Base-by-base conservation (phyloP, 1,284 basidiomycete genomes). In the Pterulicium gracile region DNA sequence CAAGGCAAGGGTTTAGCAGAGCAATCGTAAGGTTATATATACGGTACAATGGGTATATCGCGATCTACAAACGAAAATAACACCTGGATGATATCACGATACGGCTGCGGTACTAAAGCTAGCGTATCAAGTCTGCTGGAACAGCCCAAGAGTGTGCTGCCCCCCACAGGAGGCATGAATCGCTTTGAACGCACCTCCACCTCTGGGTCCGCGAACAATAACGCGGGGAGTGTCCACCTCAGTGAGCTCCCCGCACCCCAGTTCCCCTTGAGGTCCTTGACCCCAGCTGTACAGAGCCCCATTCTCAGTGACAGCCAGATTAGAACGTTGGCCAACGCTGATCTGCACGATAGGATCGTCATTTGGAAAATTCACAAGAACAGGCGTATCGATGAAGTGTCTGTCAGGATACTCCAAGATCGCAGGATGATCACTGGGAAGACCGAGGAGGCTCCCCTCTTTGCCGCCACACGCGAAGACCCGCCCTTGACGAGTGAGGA, bases 261-360 rank as follows among this genome's bases (percentile, higher is more conserved):
- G 73, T 66, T 74, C 89, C 59, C 70, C 79, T 62, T 74, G 81
- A 45, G 80, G 75, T 17, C 88, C 88, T 52, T 85, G 79, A 42
- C 91, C 91, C 91, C 91, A 95, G 32, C 81, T 72, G 59, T 90
- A 93, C 51, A 90, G 66, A 21, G 85, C 82, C 10, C 91, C 91
- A 39, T 74, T 80, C 47, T 68, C 65, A 14, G 86, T 87, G 42
- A 93, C 75, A 2, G 88, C 92, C 50, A 93, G 73, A 55, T 85
- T 92, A 61, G 88, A 87, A 55, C 90, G 78, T 32, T 79, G 77
- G 1, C 91, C 93, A 7, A 75, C 79, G 2, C 84, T 77, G 53
- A 96, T 75, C 46, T 80, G 73, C 14, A 82, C 71, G 52, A 94
- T 77, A 3, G 77, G 80, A 58, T 91, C 88, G 41, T 72, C 65